Percentiles rank a stretch among this genome's conserved stretches.
phyloP scores from a whole-genome alignment of 306 rosid genomes.

The Malus fusca region DNA sequence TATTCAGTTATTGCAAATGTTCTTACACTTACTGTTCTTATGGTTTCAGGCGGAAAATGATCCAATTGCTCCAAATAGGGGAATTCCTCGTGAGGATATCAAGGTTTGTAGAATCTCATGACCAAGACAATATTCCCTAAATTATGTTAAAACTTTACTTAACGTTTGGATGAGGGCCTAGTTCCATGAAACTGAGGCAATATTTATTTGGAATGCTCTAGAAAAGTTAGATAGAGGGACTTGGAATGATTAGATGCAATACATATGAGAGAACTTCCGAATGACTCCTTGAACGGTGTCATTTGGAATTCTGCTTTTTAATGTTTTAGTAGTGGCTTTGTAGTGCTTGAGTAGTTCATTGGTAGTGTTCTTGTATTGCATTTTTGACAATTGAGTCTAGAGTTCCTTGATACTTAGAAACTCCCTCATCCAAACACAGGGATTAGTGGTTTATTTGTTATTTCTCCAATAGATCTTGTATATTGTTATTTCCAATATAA shows the following conservation, averaged over 20 bases:
- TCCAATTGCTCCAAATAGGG: slow-evolving; percentile 85
- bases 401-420: neutral
- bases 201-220: neutral
- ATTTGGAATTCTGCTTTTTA: neutral
- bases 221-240: neutral
- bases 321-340: neutral
- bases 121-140: neutral
- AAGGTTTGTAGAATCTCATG: slow-evolving; percentile 39
- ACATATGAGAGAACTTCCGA: neutral
- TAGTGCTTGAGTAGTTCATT: neutral
- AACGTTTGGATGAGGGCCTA: neutral
- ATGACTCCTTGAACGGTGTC: neutral
- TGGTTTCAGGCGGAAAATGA: slow-evolving; percentile 81
- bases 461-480: neutral
- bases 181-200: neutral
- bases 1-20: neutral
- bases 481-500: neutral
- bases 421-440: neutral
- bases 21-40: slow-evolving; percentile 10
- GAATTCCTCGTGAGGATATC: slow-evolving; percentile 83
- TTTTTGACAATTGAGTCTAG: neutral
- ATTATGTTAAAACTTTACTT: neutral
- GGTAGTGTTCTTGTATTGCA: neutral
- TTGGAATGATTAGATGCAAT: neutral
- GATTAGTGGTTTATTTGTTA: neutral